Conservation (phyloP, 305 asterid species). For the Solanum chacoense region DNA sequence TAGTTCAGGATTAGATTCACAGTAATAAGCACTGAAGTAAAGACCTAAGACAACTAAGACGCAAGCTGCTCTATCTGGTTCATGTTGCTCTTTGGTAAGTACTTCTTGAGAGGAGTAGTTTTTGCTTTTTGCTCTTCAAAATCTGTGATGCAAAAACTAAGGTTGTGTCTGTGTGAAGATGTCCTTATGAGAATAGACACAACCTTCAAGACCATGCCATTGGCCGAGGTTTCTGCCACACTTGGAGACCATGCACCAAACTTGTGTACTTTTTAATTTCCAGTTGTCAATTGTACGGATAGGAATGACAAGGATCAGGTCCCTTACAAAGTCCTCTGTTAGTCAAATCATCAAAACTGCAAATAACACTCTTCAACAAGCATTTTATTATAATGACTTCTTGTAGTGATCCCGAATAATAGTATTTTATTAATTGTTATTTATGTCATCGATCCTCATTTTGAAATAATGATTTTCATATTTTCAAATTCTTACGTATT, state of each 20-base stretch:
- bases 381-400: too few relatives aligned
- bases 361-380: too few relatives aligned
- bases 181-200: background rate
- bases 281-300: too few relatives aligned
- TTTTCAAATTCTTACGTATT: too few relatives aligned
- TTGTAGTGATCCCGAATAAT: too few relatives aligned
- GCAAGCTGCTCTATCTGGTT: background rate
- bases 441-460: too few relatives aligned
- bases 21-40: background rate
- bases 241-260: background rate
- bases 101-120: background rate
- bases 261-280: background rate
- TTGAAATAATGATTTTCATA: too few relatives aligned
- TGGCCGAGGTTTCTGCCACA: background rate
- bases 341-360: background rate
- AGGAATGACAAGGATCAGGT: background rate
- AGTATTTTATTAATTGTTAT: too few relatives aligned
- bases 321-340: background rate
- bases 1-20: background rate
- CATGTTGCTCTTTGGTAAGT: background rate
- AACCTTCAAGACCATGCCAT: background rate
- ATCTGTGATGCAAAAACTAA: background rate
- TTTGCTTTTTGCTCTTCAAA: background rate
- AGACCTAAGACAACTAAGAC: background rate
- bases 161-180: background rate